Base-by-base conservation (phyloP, 192 early-diverging fungal species). In the Phycomyces nitens region DNA sequence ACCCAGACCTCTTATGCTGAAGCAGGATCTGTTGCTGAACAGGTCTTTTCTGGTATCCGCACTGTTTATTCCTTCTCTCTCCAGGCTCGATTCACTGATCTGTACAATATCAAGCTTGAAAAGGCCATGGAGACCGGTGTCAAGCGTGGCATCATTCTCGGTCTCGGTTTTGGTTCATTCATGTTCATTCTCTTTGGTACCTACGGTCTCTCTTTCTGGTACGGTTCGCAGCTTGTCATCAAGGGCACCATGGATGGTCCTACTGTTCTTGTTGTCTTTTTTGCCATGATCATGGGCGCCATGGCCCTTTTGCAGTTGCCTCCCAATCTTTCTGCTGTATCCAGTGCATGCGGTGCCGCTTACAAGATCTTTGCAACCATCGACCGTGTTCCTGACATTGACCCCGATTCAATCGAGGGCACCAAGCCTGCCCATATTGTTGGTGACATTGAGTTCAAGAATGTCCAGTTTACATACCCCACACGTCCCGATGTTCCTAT, bases 51-150 rank as follows among this genome's bases (percentile, higher is more conserved):
- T 24, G 81, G 84, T 18, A 91, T 96, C 51, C 84, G 92, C 43
- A 98, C 94, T n/a, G 90, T 98, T 20, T 84, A 82, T 52, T 82
- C 94, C 8, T 96, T 98, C 74, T 85, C 85, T 63, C 86, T 84
- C 5, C 83, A 95, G 76, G 73, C 84, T 29, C 86, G 89, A 52
- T 90, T 91, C 60, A 41, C 76, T 24, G 62, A 70, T 52, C 71
- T 86, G 16, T 97, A 92, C 74, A 65, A 73, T 11, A 52, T 68
- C 29, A 73, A 82, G 78, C 77, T 95, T 2, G 77, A 76, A 12
- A 67, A 72, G 15, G 95, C 92, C 23, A 83, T 83, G 55, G 63
- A 69, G 5, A 65, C 71, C 40, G 93, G 88, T 38, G 75, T 90
- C 57, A 82, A 77, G 50, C 88, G 86, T 58, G 84, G 83, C 23